Base-by-base conservation (phyloP, 257 asterid species). In the Solanum medicagineum region DNA sequence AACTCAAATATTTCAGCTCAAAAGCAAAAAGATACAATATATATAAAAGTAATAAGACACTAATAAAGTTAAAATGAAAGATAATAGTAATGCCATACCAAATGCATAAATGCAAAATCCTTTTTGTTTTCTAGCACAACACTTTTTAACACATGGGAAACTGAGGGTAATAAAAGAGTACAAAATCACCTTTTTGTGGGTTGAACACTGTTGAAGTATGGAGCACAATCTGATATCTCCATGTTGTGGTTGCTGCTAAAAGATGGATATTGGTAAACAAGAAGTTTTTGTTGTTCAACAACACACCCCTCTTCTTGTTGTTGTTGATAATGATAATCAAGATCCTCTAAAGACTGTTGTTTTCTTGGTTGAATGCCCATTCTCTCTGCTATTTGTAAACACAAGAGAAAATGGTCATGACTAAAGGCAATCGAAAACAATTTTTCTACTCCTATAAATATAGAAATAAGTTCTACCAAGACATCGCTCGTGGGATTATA, bases 111-210 rank as follows among this genome's bases (percentile, higher is more conserved):
- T 81, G 74, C 86, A 81, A 60, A 68, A 80, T 87, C 69, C 83
- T 86, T 89, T 59, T 84, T 70, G 85, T 85, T 87, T 49, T 59
- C 62, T 24, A 60, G 82, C 62, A 68, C 13, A 49, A 63, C 84
- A 71, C 75, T 86, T 90, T 44, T 83, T 84, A 88, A 90, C 84
- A 91, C 86, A 82, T 86, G 87, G 81, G 88, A 86, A 42, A 45
- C 59, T 53, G 66, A 24, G 36, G 81, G 81, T 7, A 70, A 36
- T 69, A 56, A 87, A 17, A n/a, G n/a, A 26, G 22, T 26, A 13
- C 49, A 36, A 55, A 70, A 32, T 86, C 62, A 93, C 98, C 96
- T 95, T 91, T 93, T 94, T 2, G 90, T 49, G 45, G 90, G 92
- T 71, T 74, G 90, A 84, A 86, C 36, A 77, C 62, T 44, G 83